Base-by-base conservation (phyloP, 164 flowering plant species). In the Sedum album region DNA sequence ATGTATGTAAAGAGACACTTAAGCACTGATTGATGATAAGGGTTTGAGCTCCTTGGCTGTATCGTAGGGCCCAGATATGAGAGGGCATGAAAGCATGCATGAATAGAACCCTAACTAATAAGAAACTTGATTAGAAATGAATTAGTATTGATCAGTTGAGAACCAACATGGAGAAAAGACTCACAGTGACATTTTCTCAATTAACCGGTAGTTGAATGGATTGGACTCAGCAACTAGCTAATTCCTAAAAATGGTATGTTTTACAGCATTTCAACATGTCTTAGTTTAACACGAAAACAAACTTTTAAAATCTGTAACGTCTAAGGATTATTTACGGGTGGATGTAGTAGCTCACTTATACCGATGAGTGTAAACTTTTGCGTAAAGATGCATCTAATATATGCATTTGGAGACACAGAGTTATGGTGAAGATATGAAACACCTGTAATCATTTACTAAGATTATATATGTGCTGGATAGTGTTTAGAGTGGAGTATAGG, bases 11-110 rank as follows among this genome's bases (percentile, higher is more conserved):
- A n/a, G n/a, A n/a, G n/a, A n/a, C n/a, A n/a, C n/a, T n/a, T n/a
- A n/a, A n/a, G n/a, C n/a, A n/a, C n/a, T n/a, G n/a, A n/a, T n/a
- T n/a, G n/a, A 3, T 53, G 60, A 23, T 23, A 39, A 39, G 42
- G 42, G 42, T 39, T 39, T 39, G 18, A 49, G 21, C 60, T 3
- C 31, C 60, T 53, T 53, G 60, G 60, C 60, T 53, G 60, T 11
- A 53, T 53, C 31, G 23, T 25, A 53, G 60, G 60, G 28, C 60
- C 60, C 60, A 53, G 21, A 48, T 20, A 48, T 48, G 53, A 48
- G 60, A 53, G 60, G 60, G 60, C 55, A 53, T 23, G 60, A 53
- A 53, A 53, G 23, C 60, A 53, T 53, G n/a, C n/a, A n/a, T n/a
- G n/a, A n/a, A n/a, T n/a, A n/a, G n/a, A n/a, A n/a, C n/a, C n/a